Percentiles rank a stretch among this genome's conserved stretches.
These are phyloP conservation scores for Lipomyces yamanashiensis DNA, from an alignment of 805 yeast species.

Conservation along the genomic window DNA sequence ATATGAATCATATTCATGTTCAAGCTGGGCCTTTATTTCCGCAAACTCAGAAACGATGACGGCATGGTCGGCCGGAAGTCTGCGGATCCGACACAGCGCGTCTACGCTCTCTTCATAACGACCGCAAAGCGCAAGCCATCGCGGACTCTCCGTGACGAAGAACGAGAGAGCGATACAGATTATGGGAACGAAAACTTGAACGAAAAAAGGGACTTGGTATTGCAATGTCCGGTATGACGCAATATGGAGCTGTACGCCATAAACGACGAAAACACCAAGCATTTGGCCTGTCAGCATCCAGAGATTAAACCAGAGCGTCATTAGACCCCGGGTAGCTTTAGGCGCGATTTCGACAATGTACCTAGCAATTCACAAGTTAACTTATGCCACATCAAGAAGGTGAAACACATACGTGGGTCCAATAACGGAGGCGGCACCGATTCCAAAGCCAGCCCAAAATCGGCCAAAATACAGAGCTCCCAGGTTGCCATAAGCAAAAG, in stretches of 20 bases:
- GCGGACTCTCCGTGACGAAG: constrained; percentile 18
- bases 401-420: constrained; percentile 16
- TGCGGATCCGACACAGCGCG: constrained; percentile 12
- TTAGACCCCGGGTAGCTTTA: constrained; percentile 18
- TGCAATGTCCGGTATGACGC: constrained; percentile 7
- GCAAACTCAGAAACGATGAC: constrained; percentile 5
- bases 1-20: neutral
- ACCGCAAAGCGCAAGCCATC: constrained; percentile 19
- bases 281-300: constrained; percentile 23
- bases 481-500: constrained; percentile 13
- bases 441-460: constrained; percentile 22
- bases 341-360: constrained; percentile 29
- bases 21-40: constrained; percentile 2
- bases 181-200: constrained; percentile 18
- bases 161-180: constrained; percentile 8
- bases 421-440: constrained; percentile 24
- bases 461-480: constrained; percentile 21
- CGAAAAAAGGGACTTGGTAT: constrained; percentile 22
- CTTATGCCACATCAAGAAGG: neutral
- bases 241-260: constrained; percentile 12
- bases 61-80: constrained; percentile 6
- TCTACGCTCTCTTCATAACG: constrained; percentile 9
- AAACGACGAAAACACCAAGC: constrained; percentile 24
- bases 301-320: constrained; percentile 24
- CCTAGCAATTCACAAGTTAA: neutral